phyloP scores from a whole-genome alignment of 139 green algal genomes.

The Chlamydomonas schloesseri region DNA sequence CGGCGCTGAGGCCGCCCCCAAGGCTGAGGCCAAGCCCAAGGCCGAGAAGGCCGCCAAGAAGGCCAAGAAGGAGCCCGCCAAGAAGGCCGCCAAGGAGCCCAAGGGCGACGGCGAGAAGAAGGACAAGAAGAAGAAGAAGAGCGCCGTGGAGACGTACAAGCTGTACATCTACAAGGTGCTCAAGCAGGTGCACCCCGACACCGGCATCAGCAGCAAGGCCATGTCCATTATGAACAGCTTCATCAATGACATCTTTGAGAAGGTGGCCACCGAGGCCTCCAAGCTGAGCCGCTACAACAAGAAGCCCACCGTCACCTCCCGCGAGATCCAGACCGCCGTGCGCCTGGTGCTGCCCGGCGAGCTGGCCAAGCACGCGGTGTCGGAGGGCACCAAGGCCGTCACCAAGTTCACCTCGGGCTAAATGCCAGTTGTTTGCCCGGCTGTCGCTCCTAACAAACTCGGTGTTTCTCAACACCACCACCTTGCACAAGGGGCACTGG shows the following conservation, averaged over 20 bases:
- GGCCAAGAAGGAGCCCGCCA: background rate
- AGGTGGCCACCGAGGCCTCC: constrained; percentile 84
- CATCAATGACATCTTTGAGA: constrained; percentile 87
- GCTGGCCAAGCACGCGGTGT: constrained; percentile 88
- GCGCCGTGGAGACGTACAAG: constrained; percentile 92
- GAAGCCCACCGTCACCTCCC: constrained; percentile 57
- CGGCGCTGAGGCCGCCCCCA: background rate
- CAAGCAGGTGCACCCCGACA: constrained; percentile 95
- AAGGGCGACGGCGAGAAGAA: constrained; percentile 10
- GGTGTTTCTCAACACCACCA: too few relatives aligned
- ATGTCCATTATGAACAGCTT: constrained; percentile 94
- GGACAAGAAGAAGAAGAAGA: constrained; percentile 63
- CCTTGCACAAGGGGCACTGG: too few relatives aligned
- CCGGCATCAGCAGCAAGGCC: constrained; percentile 95
- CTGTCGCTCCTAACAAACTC: too few relatives aligned
- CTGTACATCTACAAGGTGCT: constrained; percentile 99
- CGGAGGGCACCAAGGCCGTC: constrained; percentile 35
- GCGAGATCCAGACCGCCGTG: constrained; percentile 87
- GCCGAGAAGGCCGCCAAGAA: background rate
- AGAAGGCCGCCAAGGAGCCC: constrained; percentile 17
- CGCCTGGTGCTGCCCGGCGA: constrained; percentile 87
- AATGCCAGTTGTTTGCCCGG: too few relatives aligned
- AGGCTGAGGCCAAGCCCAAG: background rate
- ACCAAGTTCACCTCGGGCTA: constrained; percentile 45
- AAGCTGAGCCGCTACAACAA: constrained; percentile 62